These are phyloP conservation scores for Chlorella sorokiniana DNA, from an alignment of 139 green algal genomes.

Conservation along the genomic window DNA sequence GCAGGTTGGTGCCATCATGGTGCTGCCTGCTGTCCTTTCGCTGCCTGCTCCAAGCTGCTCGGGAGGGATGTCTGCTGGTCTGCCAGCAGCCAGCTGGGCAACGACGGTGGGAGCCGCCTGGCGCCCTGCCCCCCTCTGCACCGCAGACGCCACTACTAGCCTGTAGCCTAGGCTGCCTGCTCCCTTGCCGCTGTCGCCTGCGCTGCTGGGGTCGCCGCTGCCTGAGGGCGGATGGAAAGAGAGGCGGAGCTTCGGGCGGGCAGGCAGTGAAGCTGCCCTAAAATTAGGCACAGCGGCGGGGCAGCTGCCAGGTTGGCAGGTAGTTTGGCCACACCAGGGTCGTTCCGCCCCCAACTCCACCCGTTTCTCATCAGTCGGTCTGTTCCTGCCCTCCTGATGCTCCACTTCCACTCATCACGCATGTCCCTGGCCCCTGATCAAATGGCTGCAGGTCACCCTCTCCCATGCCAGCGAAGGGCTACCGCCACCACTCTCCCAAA, in stretches of 20 bases:
- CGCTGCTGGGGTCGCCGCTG: not conserved
- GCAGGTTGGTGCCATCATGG: constrained; percentile 17
- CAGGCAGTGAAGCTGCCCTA: no score
- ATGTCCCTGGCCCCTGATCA: not conserved
- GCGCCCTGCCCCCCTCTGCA: not conserved
- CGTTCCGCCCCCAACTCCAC: no score
- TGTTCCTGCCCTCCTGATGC: not conserved
- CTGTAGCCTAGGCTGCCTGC: not conserved
- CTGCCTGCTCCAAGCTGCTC: not conserved
- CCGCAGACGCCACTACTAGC: not conserved
- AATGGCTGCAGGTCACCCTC: constrained; percentile 18
- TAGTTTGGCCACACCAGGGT: no score
- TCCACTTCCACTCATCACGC: not conserved
- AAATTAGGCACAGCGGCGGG: no score
- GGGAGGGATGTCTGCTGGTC: not conserved
- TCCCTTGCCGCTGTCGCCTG: constrained; percentile 1
- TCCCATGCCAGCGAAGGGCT: constrained; percentile 1
- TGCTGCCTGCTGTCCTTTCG: not conserved
- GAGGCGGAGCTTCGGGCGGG: no score
- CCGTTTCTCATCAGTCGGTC: not conserved
- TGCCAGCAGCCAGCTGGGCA: not conserved
- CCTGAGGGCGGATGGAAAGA: not conserved
- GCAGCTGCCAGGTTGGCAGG: no score
- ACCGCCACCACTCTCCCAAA: constrained; percentile 30
- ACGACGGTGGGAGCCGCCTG: not conserved